Base-by-base conservation (phyloP, 1,284 basidiomycete species). In the Ustilago lituana region DNA sequence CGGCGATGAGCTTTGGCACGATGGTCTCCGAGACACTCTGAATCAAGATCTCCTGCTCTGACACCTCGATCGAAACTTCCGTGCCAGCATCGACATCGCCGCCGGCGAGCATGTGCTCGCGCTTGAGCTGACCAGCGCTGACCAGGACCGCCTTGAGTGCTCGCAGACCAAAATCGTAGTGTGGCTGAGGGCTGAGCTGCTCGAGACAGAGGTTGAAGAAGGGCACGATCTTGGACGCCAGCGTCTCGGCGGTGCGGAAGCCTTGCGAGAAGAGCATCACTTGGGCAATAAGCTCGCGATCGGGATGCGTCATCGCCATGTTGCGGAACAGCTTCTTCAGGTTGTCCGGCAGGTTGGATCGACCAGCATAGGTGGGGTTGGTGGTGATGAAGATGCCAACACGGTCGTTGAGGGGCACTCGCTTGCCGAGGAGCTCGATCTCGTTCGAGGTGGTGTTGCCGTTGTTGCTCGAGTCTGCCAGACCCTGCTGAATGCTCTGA, bases 21-120 rank as follows among this genome's bases (percentile, higher is more conserved):
- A 99, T 97, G 0, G 96, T 98, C 83, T 98, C 96, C 4, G 91
- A 94, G n/a, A 99, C 93, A 84, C 94, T 97, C 84, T 98, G 96
- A 56, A 99, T 98, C 76, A 98, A 86, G 64, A 98, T 95, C 73
- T 97, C 92, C 82, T 98, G 94, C 81, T 99, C 96, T 5, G 90
- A 89, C 14, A 89, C 84, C 41, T 85, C 69, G 39, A 72, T 57
- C 37, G 68, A 55, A 4, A 47, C 49, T 24, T 40, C 55, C 23
- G 32, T 20, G n/a, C 26, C 41, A 12, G 45, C 39, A 29, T 32
- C 27, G 24, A 26, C 44, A 35, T 57, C 66, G 24, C 64, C 62
- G 19, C 48, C 70, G 17, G 36, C 44, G 17, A 67, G 64, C 56
- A 72, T 64, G 26, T 66, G 53, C 82, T 95, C 93, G 69, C 96